phyloP scores from a whole-genome alignment of 2,329 filamentous ascomycete genomes.

The Verticillium nubilum region DNA sequence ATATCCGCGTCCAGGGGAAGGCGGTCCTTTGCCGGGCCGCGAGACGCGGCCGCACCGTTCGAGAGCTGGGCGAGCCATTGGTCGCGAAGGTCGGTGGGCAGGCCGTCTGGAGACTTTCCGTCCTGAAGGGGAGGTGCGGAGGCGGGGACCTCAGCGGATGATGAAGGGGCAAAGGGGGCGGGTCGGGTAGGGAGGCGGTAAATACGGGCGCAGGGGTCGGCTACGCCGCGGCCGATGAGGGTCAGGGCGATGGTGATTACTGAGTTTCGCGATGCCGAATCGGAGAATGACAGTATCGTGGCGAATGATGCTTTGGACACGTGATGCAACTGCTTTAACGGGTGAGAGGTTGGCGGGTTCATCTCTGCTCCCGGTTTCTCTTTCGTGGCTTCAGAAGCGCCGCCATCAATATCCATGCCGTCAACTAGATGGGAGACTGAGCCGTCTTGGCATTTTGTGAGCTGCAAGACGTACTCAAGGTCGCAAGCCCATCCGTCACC shows the following conservation, averaged over 20 bases:
- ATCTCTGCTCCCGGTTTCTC: slow-evolving; percentile 7
- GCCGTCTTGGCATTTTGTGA: slow-evolving; percentile 11
- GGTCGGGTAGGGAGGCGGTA: slow-evolving; percentile 68
- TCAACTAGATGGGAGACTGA: slow-evolving; percentile 1
- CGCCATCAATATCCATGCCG: slow-evolving; percentile 9
- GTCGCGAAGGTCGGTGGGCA: slow-evolving; percentile 49
- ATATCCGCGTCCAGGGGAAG: slow-evolving; percentile 19
- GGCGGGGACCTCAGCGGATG: slow-evolving; percentile 39
- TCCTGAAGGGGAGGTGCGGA: slow-evolving; percentile 26
- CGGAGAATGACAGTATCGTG: slow-evolving; percentile 15
- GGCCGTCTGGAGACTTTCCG: slow-evolving; percentile 11
- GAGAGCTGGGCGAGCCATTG: slow-evolving; percentile 65
- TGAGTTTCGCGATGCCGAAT: slow-evolving; percentile 21
- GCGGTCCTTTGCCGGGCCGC: slow-evolving; percentile 13
- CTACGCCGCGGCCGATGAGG: slow-evolving; percentile 65
- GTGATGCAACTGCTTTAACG: slow-evolving; percentile 8
- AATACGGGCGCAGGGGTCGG: slow-evolving; percentile 67
- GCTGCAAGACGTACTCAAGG: slow-evolving; percentile 64
- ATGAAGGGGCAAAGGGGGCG: slow-evolving; percentile 16
- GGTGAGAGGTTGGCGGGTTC: slow-evolving; percentile 7
- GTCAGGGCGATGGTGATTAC: slow-evolving; percentile 61
- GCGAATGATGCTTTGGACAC: slow-evolving; percentile 22
- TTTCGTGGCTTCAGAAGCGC: slow-evolving; percentile 13
- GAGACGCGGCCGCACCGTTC: background rate
- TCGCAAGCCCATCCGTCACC: slow-evolving; percentile 80